Evolutionary conservation across 2,329 filamentous ascomycete genomes (phyloP).

Genomic region (Aspergillus viridinutans): DNA sequence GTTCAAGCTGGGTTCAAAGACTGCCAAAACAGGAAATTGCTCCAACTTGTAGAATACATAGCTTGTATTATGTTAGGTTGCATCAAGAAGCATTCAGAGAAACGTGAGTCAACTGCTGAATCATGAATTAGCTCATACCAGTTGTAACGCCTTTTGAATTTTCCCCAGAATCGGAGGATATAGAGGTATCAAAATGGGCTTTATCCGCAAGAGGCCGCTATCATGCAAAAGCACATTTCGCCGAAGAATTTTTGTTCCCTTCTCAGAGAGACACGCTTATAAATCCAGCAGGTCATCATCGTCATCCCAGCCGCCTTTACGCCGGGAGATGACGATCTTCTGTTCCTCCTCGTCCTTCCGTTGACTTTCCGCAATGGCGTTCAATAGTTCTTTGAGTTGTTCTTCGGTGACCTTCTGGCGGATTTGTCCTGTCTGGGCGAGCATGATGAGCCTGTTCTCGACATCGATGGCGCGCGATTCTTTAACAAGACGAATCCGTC

Average conservation of each 20-base stretch:
- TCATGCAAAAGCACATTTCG: neutral
- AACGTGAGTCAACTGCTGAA: neutral
- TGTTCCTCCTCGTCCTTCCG: conserved; percentile 56
- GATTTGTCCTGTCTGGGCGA: conserved; percentile 83
- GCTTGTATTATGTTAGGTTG: neutral
- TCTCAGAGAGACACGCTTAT: conserved; percentile 15
- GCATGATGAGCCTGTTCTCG: conserved; percentile 87
- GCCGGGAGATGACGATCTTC: conserved; percentile 80
- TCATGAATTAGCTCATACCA: neutral
- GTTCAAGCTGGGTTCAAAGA: neutral
- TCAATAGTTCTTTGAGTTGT: conserved; percentile 87
- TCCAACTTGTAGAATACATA: neutral
- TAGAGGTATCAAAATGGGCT: neutral
- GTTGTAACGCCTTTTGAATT: neutral
- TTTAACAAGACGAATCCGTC: conserved; percentile 93
- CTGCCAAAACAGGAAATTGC: neutral
- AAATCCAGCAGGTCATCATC: conserved; percentile 52
- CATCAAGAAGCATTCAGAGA: neutral
- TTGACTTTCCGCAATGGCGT: conserved; percentile 74
- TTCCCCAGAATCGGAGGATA: neutral
- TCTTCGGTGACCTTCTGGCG: conserved; percentile 83
- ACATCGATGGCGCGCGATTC: conserved; percentile 83
- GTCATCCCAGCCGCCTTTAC: conserved; percentile 82
- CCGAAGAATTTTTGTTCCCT: neutral
- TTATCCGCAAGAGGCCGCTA: neutral